Conservation (phyloP, 2,329 filamentous ascomycete genomes). For the Ascochyta clinopodiicola region DNA sequence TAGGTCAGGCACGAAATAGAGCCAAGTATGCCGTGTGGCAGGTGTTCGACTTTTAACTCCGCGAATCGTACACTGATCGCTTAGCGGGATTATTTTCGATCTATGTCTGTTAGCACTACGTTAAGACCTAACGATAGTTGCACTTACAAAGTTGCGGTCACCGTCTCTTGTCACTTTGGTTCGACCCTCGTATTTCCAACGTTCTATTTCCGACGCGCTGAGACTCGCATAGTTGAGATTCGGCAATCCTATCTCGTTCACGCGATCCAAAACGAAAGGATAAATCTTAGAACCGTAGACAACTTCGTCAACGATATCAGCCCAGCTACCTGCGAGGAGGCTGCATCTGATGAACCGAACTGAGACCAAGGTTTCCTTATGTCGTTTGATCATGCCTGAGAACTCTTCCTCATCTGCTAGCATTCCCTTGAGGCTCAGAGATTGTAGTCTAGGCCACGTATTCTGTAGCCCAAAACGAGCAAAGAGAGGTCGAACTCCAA, state of each 20-base stretch:
- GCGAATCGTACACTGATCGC: slow-evolving; percentile 7
- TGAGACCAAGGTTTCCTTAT: slow-evolving; percentile 26
- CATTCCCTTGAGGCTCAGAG: slow-evolving; percentile 30
- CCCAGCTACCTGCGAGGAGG: slow-evolving; percentile 30
- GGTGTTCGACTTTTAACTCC: neutral
- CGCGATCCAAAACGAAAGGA: slow-evolving; percentile 26
- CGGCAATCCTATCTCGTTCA: slow-evolving; percentile 22
- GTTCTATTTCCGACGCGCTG: neutral
- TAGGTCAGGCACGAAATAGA: neutral
- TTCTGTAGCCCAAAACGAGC: slow-evolving; percentile 22
- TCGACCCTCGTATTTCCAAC: slow-evolving; percentile 21
- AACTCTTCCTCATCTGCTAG: slow-evolving; percentile 27
- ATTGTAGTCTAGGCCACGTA: slow-evolving; percentile 33
- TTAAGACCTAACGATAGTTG: too few species aligned
- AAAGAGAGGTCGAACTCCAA: slow-evolving; percentile 7
- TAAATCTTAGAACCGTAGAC: slow-evolving; percentile 25
- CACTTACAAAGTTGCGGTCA: slow-evolving; percentile 25
- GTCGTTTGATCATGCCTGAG: slow-evolving; percentile 24
- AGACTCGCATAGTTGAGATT: neutral
- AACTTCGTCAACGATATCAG: slow-evolving; percentile 36
- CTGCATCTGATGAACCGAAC: slow-evolving; percentile 23
- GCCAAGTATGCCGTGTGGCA: neutral
- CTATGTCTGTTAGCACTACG: neutral
- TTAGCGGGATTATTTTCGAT: neutral
- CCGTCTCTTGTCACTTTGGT: slow-evolving; percentile 9